Conservation (phyloP, 768 basidiomycete species). For the Russula foetens region DNA sequence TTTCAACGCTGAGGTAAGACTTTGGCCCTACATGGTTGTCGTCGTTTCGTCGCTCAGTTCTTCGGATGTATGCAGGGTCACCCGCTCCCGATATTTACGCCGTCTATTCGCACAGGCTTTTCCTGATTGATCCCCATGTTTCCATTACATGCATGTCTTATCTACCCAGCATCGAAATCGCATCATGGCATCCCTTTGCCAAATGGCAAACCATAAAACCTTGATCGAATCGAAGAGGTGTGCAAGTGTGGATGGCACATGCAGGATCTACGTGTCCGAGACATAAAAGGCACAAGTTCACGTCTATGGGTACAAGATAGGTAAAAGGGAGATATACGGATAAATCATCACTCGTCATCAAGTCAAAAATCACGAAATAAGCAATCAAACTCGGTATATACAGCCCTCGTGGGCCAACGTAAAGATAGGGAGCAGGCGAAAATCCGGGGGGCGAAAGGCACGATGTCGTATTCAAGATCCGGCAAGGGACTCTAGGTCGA, state of each 20-base stretch:
- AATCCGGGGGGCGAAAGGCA: conserved; percentile 7
- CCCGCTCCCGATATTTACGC: conserved; percentile 61
- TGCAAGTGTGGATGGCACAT: not conserved
- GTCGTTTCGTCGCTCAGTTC: not conserved
- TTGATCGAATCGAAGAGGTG: not conserved
- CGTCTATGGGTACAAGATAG: conserved; percentile 8
- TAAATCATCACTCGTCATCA: not conserved
- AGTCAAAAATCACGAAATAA: not conserved
- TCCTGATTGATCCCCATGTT: conserved; percentile 26
- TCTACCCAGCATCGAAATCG: conserved; percentile 4
- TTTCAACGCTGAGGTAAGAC: conserved; percentile 80
- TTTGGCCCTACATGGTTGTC: not conserved
- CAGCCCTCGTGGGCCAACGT: not conserved
- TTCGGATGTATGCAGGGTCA: conserved; percentile 39
- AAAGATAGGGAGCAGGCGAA: not conserved
- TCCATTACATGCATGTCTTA: not conserved
- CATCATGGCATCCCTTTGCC: not conserved
- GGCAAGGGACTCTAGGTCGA: conserved; percentile 18
- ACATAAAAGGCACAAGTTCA: not conserved
- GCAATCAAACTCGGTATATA: conserved; percentile 9
- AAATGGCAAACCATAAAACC: not conserved
- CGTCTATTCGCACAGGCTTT: conserved; percentile 41
- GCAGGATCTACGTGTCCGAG: not conserved
- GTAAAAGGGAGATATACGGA: conserved; percentile 8
- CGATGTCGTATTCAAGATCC: not conserved